These are phyloP conservation scores for Corynascus novoguineensis DNA, from an alignment of 495 filamentous ascomycete species.

Conservation along the genomic window DNA sequence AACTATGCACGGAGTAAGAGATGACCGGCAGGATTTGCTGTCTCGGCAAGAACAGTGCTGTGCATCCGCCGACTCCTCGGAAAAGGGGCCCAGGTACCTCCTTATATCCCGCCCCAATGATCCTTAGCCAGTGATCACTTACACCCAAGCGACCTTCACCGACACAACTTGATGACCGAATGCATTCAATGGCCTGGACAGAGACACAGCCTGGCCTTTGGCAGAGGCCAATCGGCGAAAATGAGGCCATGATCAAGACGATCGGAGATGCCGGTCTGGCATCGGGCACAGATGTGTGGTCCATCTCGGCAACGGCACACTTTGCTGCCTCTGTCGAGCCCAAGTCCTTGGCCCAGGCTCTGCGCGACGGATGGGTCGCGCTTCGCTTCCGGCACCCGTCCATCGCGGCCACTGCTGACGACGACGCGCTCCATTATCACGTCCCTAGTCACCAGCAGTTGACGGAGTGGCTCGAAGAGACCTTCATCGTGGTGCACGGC, in stretches of 20 bases:
- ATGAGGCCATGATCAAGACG: background rate
- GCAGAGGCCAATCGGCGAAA: background rate
- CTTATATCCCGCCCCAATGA: background rate
- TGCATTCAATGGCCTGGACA: background rate
- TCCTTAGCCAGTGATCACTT: background rate
- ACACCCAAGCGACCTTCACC: background rate
- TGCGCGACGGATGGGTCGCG: background rate
- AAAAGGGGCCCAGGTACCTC: background rate
- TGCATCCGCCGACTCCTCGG: background rate
- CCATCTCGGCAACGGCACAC: background rate
- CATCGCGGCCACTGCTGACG: background rate
- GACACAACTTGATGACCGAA: background rate
- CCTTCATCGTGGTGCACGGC: background rate
- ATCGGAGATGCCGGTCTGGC: background rate
- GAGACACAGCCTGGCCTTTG: background rate
- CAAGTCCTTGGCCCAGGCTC: background rate
- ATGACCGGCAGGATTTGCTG: background rate
- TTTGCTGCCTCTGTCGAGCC: background rate
- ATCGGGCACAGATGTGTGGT: background rate
- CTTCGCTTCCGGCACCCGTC: background rate
- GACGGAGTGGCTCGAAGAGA: background rate
- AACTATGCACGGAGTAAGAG: background rate
- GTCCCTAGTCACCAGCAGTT: background rate
- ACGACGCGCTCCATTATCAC: background rate
- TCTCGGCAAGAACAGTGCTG: background rate